These are phyloP conservation scores for Sphaerosporella brunnea DNA, from an alignment of 495 filamentous ascomycete species.

Conservation along the genomic window DNA sequence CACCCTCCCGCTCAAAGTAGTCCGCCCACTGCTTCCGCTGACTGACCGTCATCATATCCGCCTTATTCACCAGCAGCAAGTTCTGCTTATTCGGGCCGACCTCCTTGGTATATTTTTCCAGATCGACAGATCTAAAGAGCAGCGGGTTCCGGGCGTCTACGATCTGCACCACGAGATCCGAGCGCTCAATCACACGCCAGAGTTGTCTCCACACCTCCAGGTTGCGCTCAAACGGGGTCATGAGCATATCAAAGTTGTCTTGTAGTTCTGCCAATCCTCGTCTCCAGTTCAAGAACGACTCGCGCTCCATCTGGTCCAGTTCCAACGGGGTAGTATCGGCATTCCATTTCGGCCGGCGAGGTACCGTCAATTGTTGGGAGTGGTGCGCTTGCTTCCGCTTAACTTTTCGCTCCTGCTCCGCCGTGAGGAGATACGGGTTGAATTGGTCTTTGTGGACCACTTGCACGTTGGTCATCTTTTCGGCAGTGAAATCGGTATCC, in stretches of 20 bases:
- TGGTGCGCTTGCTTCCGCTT: slow-evolving; percentile 68
- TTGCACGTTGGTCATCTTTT: slow-evolving; percentile 96
- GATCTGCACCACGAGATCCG: slow-evolving; percentile 92
- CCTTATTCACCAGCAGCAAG: slow-evolving; percentile 90
- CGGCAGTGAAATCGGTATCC: slow-evolving; percentile 94
- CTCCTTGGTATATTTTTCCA: slow-evolving; percentile 88
- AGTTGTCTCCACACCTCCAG: slow-evolving; percentile 96
- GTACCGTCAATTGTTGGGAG: slow-evolving; percentile 63
- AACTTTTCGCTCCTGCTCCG: slow-evolving; percentile 63
- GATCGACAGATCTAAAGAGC: slow-evolving; percentile 81
- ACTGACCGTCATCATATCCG: slow-evolving; percentile 89
- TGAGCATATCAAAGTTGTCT: slow-evolving; percentile 78
- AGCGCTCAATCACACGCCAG: slow-evolving; percentile 96
- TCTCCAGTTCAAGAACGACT: slow-evolving; percentile 73
- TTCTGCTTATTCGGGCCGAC: slow-evolving; percentile 79
- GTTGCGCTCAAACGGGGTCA: slow-evolving; percentile 98
- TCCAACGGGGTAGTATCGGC: slow-evolving; percentile 60
- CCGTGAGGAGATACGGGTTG: slow-evolving; percentile 84
- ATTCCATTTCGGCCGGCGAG: slow-evolving; percentile 80
- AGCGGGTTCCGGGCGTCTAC: slow-evolving; percentile 93
- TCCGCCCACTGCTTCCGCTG: slow-evolving; percentile 77
- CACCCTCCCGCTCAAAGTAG: slow-evolving; percentile 63
- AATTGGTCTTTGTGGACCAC: slow-evolving; percentile 90
- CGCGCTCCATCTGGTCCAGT: slow-evolving; percentile 61
- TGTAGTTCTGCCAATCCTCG: slow-evolving; percentile 80